Evolutionary conservation across 148 eudicot genomes (phyloP).

Genomic region (Hydrangea macrophylla): DNA sequence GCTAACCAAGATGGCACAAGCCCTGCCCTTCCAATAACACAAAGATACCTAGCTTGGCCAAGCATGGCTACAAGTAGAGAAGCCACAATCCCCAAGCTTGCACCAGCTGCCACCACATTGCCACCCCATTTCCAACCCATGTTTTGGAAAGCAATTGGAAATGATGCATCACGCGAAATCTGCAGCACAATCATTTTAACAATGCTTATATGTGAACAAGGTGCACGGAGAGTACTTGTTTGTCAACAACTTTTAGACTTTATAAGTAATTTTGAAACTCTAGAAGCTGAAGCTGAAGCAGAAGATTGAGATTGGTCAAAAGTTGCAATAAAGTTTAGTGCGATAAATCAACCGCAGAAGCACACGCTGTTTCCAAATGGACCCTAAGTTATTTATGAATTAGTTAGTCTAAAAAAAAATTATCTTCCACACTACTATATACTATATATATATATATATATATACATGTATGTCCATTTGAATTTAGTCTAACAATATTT

Average conservation of each 20-base stretch:
- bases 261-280: no score
- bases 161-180: slow-evolving; percentile 68
- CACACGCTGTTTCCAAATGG: no score
- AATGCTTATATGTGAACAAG: slow-evolving; percentile 2
- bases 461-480: no score
- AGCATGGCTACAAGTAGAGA: slow-evolving; percentile 89
- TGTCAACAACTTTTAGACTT: background rate
- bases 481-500: no score
- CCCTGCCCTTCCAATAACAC: slow-evolving; percentile 78
- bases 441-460: no score
- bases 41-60: slow-evolving; percentile 87
- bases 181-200: slow-evolving; percentile 19
- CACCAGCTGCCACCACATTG: slow-evolving; percentile 76
- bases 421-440: no score
- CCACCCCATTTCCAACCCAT: slow-evolving; percentile 89
- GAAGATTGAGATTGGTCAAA: no score
- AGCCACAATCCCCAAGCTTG: slow-evolving; percentile 77
- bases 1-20: slow-evolving; percentile 90
- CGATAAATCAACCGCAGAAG: no score
- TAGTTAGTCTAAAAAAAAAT: no score
- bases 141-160: slow-evolving; percentile 60
- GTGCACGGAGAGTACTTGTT: slow-evolving; percentile 2
- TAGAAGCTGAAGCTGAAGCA: no score
- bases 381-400: no score
- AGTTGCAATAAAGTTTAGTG: no score